Conservation (phyloP, 2,329 filamentous ascomycete species). For the Metarhizium brunneum region DNA sequence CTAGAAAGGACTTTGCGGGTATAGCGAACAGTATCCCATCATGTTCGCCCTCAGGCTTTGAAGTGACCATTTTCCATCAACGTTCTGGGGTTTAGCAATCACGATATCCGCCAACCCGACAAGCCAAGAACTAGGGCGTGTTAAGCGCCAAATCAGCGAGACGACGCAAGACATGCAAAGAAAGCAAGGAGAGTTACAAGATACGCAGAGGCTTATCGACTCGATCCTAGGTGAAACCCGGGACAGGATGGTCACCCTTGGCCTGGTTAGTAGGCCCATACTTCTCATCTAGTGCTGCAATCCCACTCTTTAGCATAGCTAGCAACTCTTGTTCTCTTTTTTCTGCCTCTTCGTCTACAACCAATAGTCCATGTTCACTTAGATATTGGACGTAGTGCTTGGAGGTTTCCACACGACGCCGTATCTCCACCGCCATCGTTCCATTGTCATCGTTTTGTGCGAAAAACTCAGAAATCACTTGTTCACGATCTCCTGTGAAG, state of each 20-base stretch:
- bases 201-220: too few relatives aligned
- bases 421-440: background rate
- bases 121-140: too few relatives aligned
- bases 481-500: background rate
- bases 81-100: too few relatives aligned
- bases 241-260: background rate
- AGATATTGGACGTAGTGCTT: constrained; percentile 7
- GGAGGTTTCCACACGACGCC: constrained; percentile 5
- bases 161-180: too few relatives aligned
- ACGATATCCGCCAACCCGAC: too few relatives aligned
- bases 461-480: background rate
- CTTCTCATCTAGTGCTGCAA: background rate
- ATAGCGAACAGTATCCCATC: too few relatives aligned
- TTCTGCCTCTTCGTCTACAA: background rate
- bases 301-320: background rate
- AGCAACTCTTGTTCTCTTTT: background rate
- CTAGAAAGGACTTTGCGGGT: too few relatives aligned
- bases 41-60: too few relatives aligned
- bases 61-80: too few relatives aligned
- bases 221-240: too few relatives aligned
- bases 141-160: too few relatives aligned
- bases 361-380: background rate
- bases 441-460: background rate
- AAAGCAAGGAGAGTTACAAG: too few relatives aligned
- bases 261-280: background rate